A percentile compares a stretch with the other conserved stretches of the same genome.
These are phyloP conservation scores for Fusarium paranaense DNA, from an alignment of 2,329 filamentous ascomycete genomes.

Conservation along the genomic window DNA sequence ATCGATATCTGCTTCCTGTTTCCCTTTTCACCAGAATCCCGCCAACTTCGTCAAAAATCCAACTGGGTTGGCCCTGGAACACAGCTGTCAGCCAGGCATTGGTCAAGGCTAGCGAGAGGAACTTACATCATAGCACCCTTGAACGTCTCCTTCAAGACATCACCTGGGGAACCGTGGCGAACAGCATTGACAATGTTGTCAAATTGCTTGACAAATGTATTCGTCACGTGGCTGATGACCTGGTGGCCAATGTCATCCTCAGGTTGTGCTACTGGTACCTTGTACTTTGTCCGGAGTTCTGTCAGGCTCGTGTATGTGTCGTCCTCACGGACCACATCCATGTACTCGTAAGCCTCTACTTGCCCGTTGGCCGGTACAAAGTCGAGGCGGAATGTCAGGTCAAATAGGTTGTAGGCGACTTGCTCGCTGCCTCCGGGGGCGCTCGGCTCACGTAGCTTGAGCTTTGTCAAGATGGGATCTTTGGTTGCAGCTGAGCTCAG, in stretches of 20 bases:
- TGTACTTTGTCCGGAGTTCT: not conserved
- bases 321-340: not conserved
- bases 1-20: not conserved
- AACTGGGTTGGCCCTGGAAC: not conserved
- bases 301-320: not conserved
- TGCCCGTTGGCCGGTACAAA: not conserved
- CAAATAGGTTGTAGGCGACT: not conserved
- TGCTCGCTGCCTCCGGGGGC: not conserved
- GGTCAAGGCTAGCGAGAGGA: not conserved
- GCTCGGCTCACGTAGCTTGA: not conserved
- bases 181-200: not conserved
- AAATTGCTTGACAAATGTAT: not conserved
- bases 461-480: not conserved
- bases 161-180: not conserved
- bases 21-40: not conserved
- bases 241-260: not conserved
- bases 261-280: not conserved
- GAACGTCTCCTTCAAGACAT: not conserved
- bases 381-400: not conserved
- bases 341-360: not conserved
- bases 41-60: not conserved
- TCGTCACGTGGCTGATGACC: not conserved
- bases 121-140: not conserved
- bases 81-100: not conserved
- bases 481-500: not conserved